A percentile compares a stretch with the other conserved stretches of the same genome.
These are phyloP conservation scores for Globisporangium emineosum DNA, from an alignment of 352 stramenopile genomes.

Conservation along the genomic window DNA sequence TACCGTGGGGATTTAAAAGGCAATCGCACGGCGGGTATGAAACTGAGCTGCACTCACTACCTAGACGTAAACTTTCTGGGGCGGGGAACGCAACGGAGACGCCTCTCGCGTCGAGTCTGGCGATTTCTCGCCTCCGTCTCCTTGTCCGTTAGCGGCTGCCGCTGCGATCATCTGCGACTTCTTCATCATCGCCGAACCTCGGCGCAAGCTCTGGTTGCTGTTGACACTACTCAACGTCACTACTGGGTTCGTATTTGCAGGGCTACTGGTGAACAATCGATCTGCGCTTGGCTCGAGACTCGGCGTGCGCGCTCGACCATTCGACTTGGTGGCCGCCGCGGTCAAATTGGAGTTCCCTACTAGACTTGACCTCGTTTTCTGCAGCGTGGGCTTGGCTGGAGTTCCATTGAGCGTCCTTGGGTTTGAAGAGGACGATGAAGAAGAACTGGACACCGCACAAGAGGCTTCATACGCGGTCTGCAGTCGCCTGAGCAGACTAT, in stretches of 20 bases:
- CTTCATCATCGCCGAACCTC: slow-evolving; percentile 4
- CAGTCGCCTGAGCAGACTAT: neutral
- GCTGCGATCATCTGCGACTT: slow-evolving; percentile 11
- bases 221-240: neutral
- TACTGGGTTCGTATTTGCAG: neutral
- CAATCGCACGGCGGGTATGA: neutral
- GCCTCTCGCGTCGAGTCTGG: slow-evolving; percentile 18
- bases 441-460: neutral
- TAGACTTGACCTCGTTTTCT: neutral
- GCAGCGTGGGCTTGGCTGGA: neutral
- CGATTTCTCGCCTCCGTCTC: slow-evolving; percentile 9
- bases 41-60: neutral
- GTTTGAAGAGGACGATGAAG: neutral
- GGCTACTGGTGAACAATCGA: neutral
- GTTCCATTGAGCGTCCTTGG: neutral
- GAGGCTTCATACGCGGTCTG: neutral
- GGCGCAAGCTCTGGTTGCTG: slow-evolving; percentile 1
- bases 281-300: slow-evolving; percentile 5
- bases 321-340: slow-evolving; percentile 2
- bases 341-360: neutral
- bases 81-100: neutral
- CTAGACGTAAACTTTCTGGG: neutral
- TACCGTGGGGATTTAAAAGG: neutral
- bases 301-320: neutral
- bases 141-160: neutral